phyloP scores from a whole-genome alignment of 768 basidiomycete genomes.

The Mrakia gelida region DNA sequence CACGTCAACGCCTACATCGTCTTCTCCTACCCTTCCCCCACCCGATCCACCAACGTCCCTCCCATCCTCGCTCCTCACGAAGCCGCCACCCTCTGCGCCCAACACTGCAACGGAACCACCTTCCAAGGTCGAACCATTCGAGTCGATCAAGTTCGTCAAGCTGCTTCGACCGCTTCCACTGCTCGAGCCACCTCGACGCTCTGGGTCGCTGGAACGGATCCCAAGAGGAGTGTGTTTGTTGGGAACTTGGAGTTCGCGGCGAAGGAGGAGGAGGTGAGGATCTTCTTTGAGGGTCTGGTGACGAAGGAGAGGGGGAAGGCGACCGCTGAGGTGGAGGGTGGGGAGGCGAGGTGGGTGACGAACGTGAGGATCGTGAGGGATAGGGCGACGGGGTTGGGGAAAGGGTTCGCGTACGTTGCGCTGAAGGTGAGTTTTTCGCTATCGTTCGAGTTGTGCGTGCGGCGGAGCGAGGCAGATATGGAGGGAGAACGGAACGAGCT shows the following conservation, averaged over 20 bases:
- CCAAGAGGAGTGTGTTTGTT: slow-evolving; percentile 79
- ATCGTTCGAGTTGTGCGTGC: background rate
- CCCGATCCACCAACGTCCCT: slow-evolving; percentile 44
- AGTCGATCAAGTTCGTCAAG: slow-evolving; percentile 61
- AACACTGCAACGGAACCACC: slow-evolving; percentile 60
- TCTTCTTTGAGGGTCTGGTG: slow-evolving; percentile 77
- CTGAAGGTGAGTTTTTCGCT: slow-evolving; percentile 58
- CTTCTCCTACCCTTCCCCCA: slow-evolving; percentile 62
- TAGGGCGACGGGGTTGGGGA: slow-evolving; percentile 85
- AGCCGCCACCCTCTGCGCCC: slow-evolving; percentile 60
- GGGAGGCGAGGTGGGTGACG: slow-evolving; percentile 55
- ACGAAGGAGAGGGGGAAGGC: slow-evolving; percentile 61
- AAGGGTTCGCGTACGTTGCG: slow-evolving; percentile 91
- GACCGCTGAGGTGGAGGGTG: slow-evolving; percentile 34
- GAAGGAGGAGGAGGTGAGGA: slow-evolving; percentile 81
- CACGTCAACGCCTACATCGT: slow-evolving; percentile 85
- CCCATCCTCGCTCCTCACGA: slow-evolving; percentile 50
- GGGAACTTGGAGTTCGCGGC: slow-evolving; percentile 89
- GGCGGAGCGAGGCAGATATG: no score
- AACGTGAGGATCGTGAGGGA: slow-evolving; percentile 86
- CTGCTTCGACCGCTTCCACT: slow-evolving; percentile 40
- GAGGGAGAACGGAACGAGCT: background rate
- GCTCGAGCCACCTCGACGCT: slow-evolving; percentile 37
- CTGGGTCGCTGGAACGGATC: slow-evolving; percentile 53
- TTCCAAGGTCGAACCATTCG: slow-evolving; percentile 77